phyloP scores from a whole-genome alignment of 2,329 filamentous ascomycete species.

The Monosporascus sp. region DNA sequence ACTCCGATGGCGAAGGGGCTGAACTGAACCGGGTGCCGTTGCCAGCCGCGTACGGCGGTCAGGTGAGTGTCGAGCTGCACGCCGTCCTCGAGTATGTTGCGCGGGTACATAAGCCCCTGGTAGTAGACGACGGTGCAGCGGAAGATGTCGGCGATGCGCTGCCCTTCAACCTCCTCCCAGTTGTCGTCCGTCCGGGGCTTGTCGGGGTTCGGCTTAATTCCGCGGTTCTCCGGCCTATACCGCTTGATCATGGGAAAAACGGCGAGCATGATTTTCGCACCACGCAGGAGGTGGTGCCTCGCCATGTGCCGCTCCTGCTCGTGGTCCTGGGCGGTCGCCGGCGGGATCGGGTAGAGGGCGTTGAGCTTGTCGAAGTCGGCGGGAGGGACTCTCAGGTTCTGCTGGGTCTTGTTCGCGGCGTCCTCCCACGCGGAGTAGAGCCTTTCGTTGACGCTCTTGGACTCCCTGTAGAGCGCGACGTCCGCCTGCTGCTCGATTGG shows the following conservation, averaged over 20 bases:
- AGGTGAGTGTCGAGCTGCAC: conserved; percentile 14
- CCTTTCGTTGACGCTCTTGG: conserved; percentile 12
- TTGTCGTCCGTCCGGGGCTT: background rate
- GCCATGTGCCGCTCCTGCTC: conserved; percentile 4
- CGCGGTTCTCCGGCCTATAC: conserved; percentile 18
- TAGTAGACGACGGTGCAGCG: conserved; percentile 24
- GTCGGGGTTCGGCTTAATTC: conserved; percentile 1
- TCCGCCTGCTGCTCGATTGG: conserved; percentile 18
- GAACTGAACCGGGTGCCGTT: too few species aligned
- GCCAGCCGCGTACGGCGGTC: background rate
- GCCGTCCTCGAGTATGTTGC: conserved; percentile 6
- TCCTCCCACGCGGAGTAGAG: conserved; percentile 10
- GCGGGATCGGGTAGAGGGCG: background rate
- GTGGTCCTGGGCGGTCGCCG: conserved; percentile 3
- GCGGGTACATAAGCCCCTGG: conserved; percentile 24
- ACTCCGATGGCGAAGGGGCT: too few species aligned
- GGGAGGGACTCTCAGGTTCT: background rate
- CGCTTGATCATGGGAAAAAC: conserved; percentile 26
- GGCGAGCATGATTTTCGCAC: conserved; percentile 26
- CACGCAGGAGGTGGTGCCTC: conserved; percentile 20
- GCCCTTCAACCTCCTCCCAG: conserved; percentile 14
- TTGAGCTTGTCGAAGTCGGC: conserved; percentile 1
- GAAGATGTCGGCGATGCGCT: conserved; percentile 17
- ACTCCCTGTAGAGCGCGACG: conserved; percentile 14
- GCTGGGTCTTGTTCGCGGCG: conserved; percentile 2